Conservation (phyloP, 2,329 filamentous ascomycete species). For the Fusarium liriodendri region DNA sequence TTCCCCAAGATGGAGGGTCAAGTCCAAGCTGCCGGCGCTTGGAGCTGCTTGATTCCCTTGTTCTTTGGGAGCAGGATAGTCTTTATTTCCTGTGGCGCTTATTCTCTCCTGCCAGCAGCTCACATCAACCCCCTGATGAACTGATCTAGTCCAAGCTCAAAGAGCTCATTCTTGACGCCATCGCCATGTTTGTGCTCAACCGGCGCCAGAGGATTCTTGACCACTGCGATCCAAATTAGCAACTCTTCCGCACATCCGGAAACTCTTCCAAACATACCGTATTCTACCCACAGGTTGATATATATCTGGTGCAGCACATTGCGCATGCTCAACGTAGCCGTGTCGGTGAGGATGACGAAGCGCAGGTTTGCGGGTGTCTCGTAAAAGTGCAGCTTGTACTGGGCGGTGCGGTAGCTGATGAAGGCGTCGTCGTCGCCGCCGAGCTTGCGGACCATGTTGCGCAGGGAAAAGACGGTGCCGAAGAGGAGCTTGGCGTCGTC, state of each 20-base stretch:
- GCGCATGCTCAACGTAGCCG: slow-evolving; percentile 87
- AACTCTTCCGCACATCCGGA: not conserved
- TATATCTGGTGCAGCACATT: slow-evolving; percentile 98
- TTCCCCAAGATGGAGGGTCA: not conserved
- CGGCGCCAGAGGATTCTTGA: slow-evolving; percentile 76
- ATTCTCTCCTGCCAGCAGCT: slow-evolving; percentile 31
- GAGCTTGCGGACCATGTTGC: slow-evolving; percentile 96
- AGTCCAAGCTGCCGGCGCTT: not conserved
- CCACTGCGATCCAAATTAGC: slow-evolving; percentile 58
- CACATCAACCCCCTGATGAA: slow-evolving; percentile 77
- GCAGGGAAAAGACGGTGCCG: slow-evolving; percentile 93
- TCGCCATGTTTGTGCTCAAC: slow-evolving; percentile 76
- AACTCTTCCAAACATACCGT: slow-evolving; percentile 66
- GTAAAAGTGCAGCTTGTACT: slow-evolving; percentile 99
- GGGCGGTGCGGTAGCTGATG: slow-evolving; percentile 89
- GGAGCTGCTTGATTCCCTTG: not conserved
- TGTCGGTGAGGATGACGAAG: slow-evolving; percentile 96
- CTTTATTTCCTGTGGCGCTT: slow-evolving; percentile 18
- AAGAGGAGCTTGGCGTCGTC: slow-evolving; percentile 98
- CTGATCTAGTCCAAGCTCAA: slow-evolving; percentile 79
- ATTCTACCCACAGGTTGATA: slow-evolving; percentile 97
- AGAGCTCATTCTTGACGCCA: slow-evolving; percentile 78
- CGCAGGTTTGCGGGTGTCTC: slow-evolving; percentile 96
- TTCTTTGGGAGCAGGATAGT: not conserved
- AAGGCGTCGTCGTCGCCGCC: slow-evolving; percentile 96